Evolutionary conservation across 228 moss, liverwort and hornwort species (phyloP), one percentile per base, ranked within the genome.

Genomic region (Sphagnum magellanicum): DNA sequence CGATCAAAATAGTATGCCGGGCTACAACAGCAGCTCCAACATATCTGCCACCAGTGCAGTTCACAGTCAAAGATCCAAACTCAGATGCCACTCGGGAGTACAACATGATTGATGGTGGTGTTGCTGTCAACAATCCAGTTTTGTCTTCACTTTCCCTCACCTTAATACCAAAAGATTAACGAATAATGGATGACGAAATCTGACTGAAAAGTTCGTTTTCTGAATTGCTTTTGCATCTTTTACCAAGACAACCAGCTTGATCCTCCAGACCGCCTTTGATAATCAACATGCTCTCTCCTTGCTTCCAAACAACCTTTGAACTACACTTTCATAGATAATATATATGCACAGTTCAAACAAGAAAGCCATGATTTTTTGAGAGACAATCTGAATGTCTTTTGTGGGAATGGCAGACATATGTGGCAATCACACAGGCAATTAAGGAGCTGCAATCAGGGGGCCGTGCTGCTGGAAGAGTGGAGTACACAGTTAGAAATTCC

Each of bases 101-200:
- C 72, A 88, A 88, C 63, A 67, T 84, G 72, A 84, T 88, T 51
- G 88, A 88, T 67, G 88, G 88, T n/a, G 74, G 81, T 59, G 77
- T 88, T 9, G 88, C 77, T 53, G 84, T 79, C n/a, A 88, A 88
- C 70, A 88, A 88, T 72, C 88, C 88, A 78, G 88, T 88, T 50
- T 32, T 3, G 32, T 32, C 32, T 32, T 32, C 32, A 32, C 32
- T 32, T 32, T 32, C 32, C 32, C 32, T 32, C 32, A 32, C 32
- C 32, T 32, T 32, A 32, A 32, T 32, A 32, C 32, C 32, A 32
- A 32, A 32, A 32, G 32, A 32, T 62, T 32, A 32, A 64, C 13
- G 48, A 49, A 47, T 46, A 57, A 4, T 57, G 8, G 55, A 1
- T 8, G 55, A 13, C 13, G 1, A 57, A 57, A 8, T 8, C 8